Evolutionary conservation across 495 filamentous ascomycete genomes (phyloP).

Genomic region (Hyaloscypha hepaticicola): DNA sequence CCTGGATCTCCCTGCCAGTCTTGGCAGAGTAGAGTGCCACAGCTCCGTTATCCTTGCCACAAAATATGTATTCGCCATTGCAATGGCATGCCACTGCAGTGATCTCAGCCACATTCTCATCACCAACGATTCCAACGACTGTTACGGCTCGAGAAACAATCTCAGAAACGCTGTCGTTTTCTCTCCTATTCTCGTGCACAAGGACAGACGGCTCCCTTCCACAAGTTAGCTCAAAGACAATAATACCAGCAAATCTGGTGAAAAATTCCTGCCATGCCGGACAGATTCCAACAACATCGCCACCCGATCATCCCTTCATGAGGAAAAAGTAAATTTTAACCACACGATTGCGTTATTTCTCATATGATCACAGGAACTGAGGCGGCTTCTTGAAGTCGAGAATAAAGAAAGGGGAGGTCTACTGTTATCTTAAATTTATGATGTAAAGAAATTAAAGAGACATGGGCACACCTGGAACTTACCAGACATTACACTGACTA

Average conservation of each 20-base stretch:
- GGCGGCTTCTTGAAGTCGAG: too few relatives aligned
- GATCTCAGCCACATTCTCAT: background rate
- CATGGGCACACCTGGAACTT: conserved; percentile 28
- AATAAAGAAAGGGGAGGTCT: too few relatives aligned
- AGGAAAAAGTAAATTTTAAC: too few relatives aligned
- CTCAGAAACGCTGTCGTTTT: conserved; percentile 13
- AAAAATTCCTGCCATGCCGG: too few relatives aligned
- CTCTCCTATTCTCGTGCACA: background rate
- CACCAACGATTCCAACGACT: background rate
- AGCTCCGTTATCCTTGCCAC: background rate
- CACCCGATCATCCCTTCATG: too few relatives aligned
- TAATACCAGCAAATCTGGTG: too few relatives aligned
- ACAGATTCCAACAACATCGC: too few relatives aligned
- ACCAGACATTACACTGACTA: conserved; percentile 21
- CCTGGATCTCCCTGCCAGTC: background rate
- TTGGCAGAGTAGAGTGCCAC: background rate
- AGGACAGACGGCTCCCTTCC: conserved; percentile 18
- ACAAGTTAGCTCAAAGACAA: too few relatives aligned
- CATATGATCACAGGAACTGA: too few relatives aligned
- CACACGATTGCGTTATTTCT: too few relatives aligned
- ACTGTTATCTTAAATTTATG: too few relatives aligned
- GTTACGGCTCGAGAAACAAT: background rate
- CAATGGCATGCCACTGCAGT: background rate
- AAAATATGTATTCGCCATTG: background rate
- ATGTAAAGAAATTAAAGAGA: too few relatives aligned